phyloP scores from a whole-genome alignment of 2,329 filamentous ascomycete species.

The Pseudogymnoascus sp. region DNA sequence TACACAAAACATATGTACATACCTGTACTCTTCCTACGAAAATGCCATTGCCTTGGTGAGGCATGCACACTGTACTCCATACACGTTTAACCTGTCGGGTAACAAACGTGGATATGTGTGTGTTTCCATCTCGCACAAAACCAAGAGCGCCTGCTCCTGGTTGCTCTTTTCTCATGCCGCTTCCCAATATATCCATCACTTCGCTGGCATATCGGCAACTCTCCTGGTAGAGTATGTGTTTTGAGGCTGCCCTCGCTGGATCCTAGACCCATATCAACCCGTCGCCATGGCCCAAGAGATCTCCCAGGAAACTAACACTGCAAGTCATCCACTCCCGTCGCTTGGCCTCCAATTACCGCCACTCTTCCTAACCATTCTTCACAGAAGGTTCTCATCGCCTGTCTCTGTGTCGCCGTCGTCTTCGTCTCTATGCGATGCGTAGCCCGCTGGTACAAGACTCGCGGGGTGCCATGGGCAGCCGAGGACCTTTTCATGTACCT shows the following conservation, averaged over 20 bases:
- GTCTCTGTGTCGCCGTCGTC: conserved; percentile 9
- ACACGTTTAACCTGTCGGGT: not conserved
- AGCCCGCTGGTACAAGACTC: conserved; percentile 14
- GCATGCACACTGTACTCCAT: not conserved
- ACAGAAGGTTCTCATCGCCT: conserved; percentile 15
- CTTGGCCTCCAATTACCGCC: not conserved
- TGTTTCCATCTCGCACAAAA: not conserved
- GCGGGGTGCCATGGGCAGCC: conserved; percentile 9
- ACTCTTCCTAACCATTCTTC: not conserved
- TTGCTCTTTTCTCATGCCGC: not conserved
- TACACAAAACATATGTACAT: not conserved
- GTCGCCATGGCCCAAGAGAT: not conserved
- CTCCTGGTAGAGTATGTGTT: not conserved
- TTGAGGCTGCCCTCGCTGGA: not conserved
- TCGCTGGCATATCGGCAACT: not conserved
- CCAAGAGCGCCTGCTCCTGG: not conserved
- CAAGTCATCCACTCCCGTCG: not conserved
- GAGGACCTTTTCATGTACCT: conserved; percentile 14
- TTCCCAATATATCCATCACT: not conserved
- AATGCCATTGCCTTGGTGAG: not conserved
- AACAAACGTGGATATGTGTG: not conserved
- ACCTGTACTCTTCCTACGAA: not conserved
- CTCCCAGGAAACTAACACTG: not conserved
- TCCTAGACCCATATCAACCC: not conserved
- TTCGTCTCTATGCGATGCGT: conserved; percentile 12